Conservation (phyloP, 805 yeast genomes). For the Saccharomycopsis microspora region DNA sequence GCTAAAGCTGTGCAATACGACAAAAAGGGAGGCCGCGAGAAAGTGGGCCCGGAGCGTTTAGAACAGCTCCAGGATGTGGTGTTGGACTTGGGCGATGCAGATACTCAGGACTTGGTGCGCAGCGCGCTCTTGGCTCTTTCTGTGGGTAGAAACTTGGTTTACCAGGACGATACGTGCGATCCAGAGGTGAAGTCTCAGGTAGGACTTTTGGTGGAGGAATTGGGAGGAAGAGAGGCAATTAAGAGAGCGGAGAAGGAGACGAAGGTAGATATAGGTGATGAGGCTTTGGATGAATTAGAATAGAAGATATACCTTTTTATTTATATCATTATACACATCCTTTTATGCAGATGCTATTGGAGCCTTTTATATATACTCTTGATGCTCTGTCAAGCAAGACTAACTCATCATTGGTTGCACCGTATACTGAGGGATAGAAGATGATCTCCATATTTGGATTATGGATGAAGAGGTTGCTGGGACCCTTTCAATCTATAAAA, state of each 20-base stretch:
- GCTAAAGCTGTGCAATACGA: slow-evolving; percentile 24
- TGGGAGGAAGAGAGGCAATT: slow-evolving; percentile 15
- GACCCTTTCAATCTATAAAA: too few species aligned
- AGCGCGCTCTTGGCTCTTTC: slow-evolving; percentile 8
- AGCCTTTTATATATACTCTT: too few species aligned
- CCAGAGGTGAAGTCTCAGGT: slow-evolving; percentile 12
- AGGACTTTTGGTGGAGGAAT: slow-evolving; percentile 10
- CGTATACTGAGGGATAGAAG: too few species aligned
- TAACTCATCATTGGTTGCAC: too few species aligned
- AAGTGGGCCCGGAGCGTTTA: neutral
- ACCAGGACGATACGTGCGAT: slow-evolving; percentile 11
- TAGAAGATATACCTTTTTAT: too few species aligned
- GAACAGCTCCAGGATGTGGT: slow-evolving; percentile 5
- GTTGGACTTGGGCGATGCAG: slow-evolving; percentile 8
- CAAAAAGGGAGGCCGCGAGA: neutral
- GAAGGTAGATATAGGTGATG: neutral
- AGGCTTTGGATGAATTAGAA: too few species aligned
- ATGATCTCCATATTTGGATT: too few species aligned
- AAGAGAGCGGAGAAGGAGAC: slow-evolving; percentile 10
- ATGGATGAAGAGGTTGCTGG: too few species aligned
- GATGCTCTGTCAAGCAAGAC: too few species aligned
- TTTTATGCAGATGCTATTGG: too few species aligned
- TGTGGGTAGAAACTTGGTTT: slow-evolving; percentile 5
- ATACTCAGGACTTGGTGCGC: slow-evolving; percentile 5
- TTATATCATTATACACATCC: too few species aligned